Evolutionary conservation across 208 protist species (phyloP), one percentile per base, ranked within the genome.

Genomic region (Tritrichomonas musculus): DNA sequence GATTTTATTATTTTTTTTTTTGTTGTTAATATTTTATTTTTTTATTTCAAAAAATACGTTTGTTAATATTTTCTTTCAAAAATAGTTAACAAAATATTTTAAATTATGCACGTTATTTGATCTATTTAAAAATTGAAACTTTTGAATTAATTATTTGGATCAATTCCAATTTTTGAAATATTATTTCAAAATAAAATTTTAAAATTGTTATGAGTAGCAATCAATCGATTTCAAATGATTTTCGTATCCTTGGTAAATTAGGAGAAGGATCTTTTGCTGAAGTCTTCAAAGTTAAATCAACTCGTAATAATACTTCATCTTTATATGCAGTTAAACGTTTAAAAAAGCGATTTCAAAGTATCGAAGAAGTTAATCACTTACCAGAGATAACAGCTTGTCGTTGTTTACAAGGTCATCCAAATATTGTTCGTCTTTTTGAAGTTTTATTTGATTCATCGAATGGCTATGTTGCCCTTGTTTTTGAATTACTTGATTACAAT

Each of bases 401-500:
- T 14, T 93, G 96, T 3, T 94, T 99, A 44, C 96, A 96, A 27
- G 97, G 97, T 0, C 97, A 99, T 94, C 95, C 97, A 22, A 98
- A 98, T 93, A 98, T 99, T 53, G 97, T 99, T 20, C 95, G 98
- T 53, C 95, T 99, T 27, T 92, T 97, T n/a, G 98, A 99, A 77
- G 97, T 99, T 0, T 94, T 99, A 8, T 98, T 98, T 93, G 80
- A 95, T 66, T 47, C 33, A 17, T 22, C 33, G 11, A 53, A 44
- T 53, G 77, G 77, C 5, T 88, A 53, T 36, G 41, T 88, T 36
- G 77, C 77, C 0, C 27, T 99, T 92, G 96, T 99, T 0, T 99
- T 99, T 93, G 98, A 99, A 94, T 98, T 97, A 94, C 97, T 99
- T 96, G 98, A 99, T 50, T 95, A 95, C 30, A 98, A 99, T 94